Base-by-base conservation (phyloP, 192 early-diverging fungal species). In the Coemansia sp. region DNA sequence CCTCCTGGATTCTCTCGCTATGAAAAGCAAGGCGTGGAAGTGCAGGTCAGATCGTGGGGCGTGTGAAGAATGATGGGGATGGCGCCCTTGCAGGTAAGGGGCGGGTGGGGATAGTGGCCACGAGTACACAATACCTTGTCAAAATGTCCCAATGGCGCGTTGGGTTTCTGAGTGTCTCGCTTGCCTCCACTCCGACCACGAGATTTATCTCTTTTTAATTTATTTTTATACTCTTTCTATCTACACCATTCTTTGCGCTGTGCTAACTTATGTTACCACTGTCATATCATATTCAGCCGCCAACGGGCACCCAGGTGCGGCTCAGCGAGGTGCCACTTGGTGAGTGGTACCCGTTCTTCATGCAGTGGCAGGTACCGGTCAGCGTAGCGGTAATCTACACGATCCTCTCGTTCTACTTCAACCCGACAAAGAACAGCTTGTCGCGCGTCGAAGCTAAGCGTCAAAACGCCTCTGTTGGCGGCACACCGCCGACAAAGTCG, bases 341-440 rank as follows among this genome's bases (percentile, higher is more conserved):
- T 22, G 77, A 89, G 66, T 89, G 87, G 80, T 92, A 92, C 71
- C 87, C 88, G 36, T 77, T 90, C 46, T 79, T 91, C 53, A 88
- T 91, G 90, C 75, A 90, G 67, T 93, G 89, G 90, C 87, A 84
- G 80, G 87, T 90, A 1, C 89, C 90, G 7, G 43, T 88, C 33
- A 73, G 76, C 27, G 83, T 89, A 65, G 86, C 89, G 18, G 67
- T 78, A 10, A 69, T 80, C 36, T 93, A 93, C 68, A 75, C 84
- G 10, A 22, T 80, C 15, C 67, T 80, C 46, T 52, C 79, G 33
- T 75, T 80, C 64, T 75, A 70, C 33, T 72, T 75, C 38, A 80
- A 73, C 73, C 64, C 73, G 3, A 39, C 24, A 10, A 29, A 64
- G 9, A 63, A 29, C 64, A 70, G 44, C 9, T 64, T 73, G 33